Evolutionary conservation across 2,329 filamentous ascomycete species (phyloP).

Genomic region (Ophiocordyceps camponoti-saundersi): DNA sequence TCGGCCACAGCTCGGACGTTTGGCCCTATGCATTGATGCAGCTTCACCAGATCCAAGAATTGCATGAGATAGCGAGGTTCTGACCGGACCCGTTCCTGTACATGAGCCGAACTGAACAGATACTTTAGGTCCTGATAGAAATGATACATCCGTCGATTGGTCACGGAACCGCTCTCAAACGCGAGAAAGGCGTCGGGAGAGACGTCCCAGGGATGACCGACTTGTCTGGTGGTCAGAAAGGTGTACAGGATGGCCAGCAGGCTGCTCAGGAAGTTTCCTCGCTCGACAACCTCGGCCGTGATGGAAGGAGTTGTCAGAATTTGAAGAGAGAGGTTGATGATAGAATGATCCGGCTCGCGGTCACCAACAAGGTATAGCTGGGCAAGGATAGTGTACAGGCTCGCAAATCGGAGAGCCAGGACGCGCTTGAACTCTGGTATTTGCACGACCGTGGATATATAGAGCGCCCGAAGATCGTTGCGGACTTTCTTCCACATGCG

Average conservation of each 20-base stretch:
- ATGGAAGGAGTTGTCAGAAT: slow-evolving; percentile 96
- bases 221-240: slow-evolving; percentile 88
- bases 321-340: slow-evolving; percentile 92
- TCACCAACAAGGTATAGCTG: slow-evolving; percentile 94
- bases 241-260: slow-evolving; percentile 94
- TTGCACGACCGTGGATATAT: slow-evolving; percentile 90
- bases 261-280: slow-evolving; percentile 89
- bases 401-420: slow-evolving; percentile 81
- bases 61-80: slow-evolving; percentile 83
- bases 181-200: slow-evolving; percentile 73
- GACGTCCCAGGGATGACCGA: slow-evolving; percentile 83
- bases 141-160: slow-evolving; percentile 89
- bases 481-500: slow-evolving; percentile 93
- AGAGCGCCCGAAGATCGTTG: slow-evolving; percentile 78
- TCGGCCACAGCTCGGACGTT: slow-evolving; percentile 82
- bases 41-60: slow-evolving; percentile 86
- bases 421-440: slow-evolving; percentile 94
- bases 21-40: slow-evolving; percentile 93
- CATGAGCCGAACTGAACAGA: slow-evolving; percentile 73
- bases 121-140: slow-evolving; percentile 94
- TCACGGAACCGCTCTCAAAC: slow-evolving; percentile 87
- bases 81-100: slow-evolving; percentile 66
- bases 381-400: slow-evolving; percentile 81
- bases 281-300: slow-evolving; percentile 84
- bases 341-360: slow-evolving; percentile 91